Evolutionary conservation across 2,329 filamentous ascomycete species (phyloP), one percentile per base, ranked within the genome.

Genomic region (Leptographium radiaticola): DNA sequence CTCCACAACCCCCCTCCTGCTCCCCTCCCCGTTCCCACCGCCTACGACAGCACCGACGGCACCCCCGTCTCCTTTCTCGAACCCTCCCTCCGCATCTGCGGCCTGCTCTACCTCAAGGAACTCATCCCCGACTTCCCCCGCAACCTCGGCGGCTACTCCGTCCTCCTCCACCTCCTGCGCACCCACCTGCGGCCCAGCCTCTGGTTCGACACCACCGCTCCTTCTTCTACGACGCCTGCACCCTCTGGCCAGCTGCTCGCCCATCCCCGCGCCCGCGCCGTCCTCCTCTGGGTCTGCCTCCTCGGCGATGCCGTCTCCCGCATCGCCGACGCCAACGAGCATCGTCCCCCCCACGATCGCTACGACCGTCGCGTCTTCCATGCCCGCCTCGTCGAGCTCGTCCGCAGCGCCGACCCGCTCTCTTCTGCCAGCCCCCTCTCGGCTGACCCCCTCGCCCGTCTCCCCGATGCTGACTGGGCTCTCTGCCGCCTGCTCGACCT

Each of bases 41-140:
- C 33, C 43, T 13, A 52, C 42, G 43, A 53, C 44, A 16, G 33
- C 54, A 30, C 47, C 20, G 30, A 20, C 30, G 46, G 52, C 31
- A 38, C 42, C 6, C 38, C 45, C 18, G 45, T 45, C 42, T 59
- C 59, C 34, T 46, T 55, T 1, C 58, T 67, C 15, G 62, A 67
- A 44, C 59, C 63, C 0, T 60, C 63, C 11, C 55, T 68, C 43
- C 63, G 67, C 16, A 60, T 65, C 16, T 59, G 60, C 34, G 60
- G 58, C 11, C 57, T 68, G 20, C 59, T 68, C 2, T 66, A 62
- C 53, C 57, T 67, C 30, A 66, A 67, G 47, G 63, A 66, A 42
- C 59, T 65, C 11, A 57, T 68, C 1, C 65, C 66, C 1, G 64
- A 66, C 51, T 64, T 60, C 50, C 64, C 64, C 16, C 59, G 61